Evolutionary conservation across 306 rosid species (phyloP), one percentile per base, ranked within the genome.

Genomic region (Fragaria iinumae): DNA sequence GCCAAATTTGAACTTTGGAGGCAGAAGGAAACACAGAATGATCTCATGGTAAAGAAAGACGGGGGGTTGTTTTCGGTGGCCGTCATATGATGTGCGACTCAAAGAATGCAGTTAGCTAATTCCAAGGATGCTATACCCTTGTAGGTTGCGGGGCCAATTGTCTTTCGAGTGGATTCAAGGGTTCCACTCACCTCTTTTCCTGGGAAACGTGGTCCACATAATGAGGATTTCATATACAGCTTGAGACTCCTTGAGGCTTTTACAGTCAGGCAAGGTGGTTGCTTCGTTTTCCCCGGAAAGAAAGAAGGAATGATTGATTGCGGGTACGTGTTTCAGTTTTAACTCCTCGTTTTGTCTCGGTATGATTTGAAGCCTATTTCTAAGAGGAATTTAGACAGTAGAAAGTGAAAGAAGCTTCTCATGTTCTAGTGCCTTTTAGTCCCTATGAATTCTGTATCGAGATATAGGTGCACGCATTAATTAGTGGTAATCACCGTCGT

Each of bases 281-380:
- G 93, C 93, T 67, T 94, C 97, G 98, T 94, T 85, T 80, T 91
- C 98, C 71, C 97, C 93, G 0, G 89, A 89, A 80, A 77, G 95
- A 91, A 90, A 81, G 98, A 94, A 67, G 98, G 96, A 71, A 94
- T 94, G 98, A 76, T 94, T 60, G 98, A 94, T 85, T 94, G 59
- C 90, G 27, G 94, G 14, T 29, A 29, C 32, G 25, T 94, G 14
- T 90, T 50, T 27, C 96, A 91, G 84, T 94, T 90, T 86, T 93
- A 81, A 72, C 12, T 27, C n/a, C 29, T 2, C 11, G 16, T 74
- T 60, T 10, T 60, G 16, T n/a, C 17, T 23, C 8, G 16, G 60
- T 20, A 69, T 70, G 68, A 81, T 63, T 18, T 10, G 0, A 20
- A 38, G 11, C 38, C 59, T 25, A 13, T 76, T 68, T 76, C 65